Conservation (phyloP, 768 basidiomycete species). For the Boletus rufocinnamomeus region DNA sequence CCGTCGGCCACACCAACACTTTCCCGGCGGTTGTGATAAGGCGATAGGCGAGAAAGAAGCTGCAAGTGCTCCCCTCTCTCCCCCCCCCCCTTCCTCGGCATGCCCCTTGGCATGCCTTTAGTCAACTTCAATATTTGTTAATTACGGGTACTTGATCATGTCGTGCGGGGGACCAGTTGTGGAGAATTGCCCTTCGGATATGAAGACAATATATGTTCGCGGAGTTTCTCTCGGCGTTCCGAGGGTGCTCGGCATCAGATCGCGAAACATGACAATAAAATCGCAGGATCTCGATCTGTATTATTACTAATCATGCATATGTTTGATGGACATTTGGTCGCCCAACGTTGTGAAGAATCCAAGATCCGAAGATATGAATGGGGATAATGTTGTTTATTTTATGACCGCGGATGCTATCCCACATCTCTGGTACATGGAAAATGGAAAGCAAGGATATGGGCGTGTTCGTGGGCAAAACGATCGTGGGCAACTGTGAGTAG, state of each 20-base stretch:
- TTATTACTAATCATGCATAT: not conserved
- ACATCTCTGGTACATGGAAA: too few species aligned
- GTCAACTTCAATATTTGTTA: not conserved
- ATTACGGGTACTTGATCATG: not conserved
- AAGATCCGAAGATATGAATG: not conserved
- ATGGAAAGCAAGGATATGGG: too few species aligned
- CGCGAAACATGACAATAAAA: not conserved
- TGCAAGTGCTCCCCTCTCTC: not conserved
- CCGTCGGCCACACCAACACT: too few species aligned
- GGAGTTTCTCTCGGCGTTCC: not conserved
- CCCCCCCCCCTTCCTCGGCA: not conserved
- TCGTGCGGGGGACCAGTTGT: not conserved
- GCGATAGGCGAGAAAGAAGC: not conserved
- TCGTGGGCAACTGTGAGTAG: too few species aligned
- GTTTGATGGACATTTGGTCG: not conserved
- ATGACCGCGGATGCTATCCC: not conserved
- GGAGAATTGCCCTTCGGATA: not conserved
- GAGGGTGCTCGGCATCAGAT: not conserved
- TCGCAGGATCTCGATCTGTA: not conserved
- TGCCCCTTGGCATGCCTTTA: not conserved
- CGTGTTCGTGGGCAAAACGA: too few species aligned
- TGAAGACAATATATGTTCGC: not conserved
- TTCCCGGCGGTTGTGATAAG: too few species aligned
- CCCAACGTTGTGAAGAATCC: not conserved
- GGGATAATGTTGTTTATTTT: not conserved